Evolutionary conservation across 495 filamentous ascomycete genomes (phyloP).

Genomic region (Penicillium riverlandense): DNA sequence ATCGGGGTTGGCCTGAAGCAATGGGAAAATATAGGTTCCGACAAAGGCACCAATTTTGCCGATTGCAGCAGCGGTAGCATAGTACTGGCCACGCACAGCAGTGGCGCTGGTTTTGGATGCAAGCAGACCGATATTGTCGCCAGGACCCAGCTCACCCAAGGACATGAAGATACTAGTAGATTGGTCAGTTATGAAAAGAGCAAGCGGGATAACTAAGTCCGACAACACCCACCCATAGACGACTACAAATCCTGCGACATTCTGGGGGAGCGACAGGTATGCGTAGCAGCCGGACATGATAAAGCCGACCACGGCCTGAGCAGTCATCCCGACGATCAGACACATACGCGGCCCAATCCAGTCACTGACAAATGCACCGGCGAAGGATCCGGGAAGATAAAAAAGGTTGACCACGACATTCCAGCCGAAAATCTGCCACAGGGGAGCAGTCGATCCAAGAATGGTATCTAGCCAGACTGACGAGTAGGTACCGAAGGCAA

Average conservation of each 20-base stretch:
- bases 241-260: slow-evolving; percentile 71
- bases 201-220: no score
- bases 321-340: slow-evolving; percentile 55
- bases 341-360: slow-evolving; percentile 67
- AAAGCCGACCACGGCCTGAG: slow-evolving; percentile 72
- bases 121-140: slow-evolving; percentile 84
- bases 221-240: slow-evolving; percentile 53
- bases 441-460: slow-evolving; percentile 42
- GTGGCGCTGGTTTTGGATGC: slow-evolving; percentile 86
- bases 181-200: no score
- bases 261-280: slow-evolving; percentile 48
- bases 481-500: slow-evolving; percentile 75
- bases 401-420: slow-evolving; percentile 77
- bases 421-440: slow-evolving; percentile 79
- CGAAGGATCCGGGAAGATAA: slow-evolving; percentile 74
- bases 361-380: slow-evolving; percentile 68
- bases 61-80: slow-evolving; percentile 75
- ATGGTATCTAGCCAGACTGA: slow-evolving; percentile 63
- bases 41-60: slow-evolving; percentile 89
- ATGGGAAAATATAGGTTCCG: slow-evolving; percentile 75
- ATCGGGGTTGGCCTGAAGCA: slow-evolving; percentile 55
- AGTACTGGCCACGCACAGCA: slow-evolving; percentile 82
- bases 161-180: slow-evolving; percentile 63
- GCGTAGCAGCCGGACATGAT: slow-evolving; percentile 77
- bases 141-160: slow-evolving; percentile 80